Evolutionary conservation across 2,329 filamentous ascomycete species (phyloP), one percentile per base, ranked within the genome.

Genomic region (Alternaria alternata): DNA sequence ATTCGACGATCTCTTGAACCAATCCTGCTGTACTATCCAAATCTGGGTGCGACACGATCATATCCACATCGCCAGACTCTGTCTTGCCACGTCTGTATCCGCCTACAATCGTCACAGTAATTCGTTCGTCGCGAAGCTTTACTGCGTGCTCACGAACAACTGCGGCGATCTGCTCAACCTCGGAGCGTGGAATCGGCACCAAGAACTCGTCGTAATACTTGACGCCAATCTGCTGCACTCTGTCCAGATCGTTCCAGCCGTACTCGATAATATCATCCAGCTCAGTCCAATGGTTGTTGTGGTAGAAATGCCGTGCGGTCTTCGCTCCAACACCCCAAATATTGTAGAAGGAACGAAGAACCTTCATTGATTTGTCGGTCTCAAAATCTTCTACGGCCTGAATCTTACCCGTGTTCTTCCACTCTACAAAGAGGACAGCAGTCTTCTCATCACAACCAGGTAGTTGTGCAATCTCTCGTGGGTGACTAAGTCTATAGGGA

Each of bases 291-390:
- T 92, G 83, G 63, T 87, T 88, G 16, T 87, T 85, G 68, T 85
- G 87, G 76, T 94, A 95, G 70, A 97, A 97, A 1, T 94, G 87
- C 16, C 89, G 84, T 0, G 94, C 94, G 0, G 91, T 95, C 12
- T 87, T 88, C 2, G 91, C 89, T 0, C 91, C 94, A 0, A 97
- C 93, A n/a, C 94, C 94, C 91, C 93, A 97, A 58, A 97, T 96
- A 5, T 91, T 84, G 79, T 91, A 91, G 77, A 98, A 97, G 0
- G 85, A 76, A 44, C 87, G 83, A 4, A 97, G 79, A 0, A 88
- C 83, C 20, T 83, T 83, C 59, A 95, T 83, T 58, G 84, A 86
- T 12, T 87, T 81, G 66, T 96, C 89, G 0, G 81, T 78, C 51
- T 90, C 85, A 1, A 91, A 85, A 4, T 88, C 86, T 7, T 85